Evolutionary conservation across 257 asterid genomes (phyloP).

Genomic region (Jasminum sambac): DNA sequence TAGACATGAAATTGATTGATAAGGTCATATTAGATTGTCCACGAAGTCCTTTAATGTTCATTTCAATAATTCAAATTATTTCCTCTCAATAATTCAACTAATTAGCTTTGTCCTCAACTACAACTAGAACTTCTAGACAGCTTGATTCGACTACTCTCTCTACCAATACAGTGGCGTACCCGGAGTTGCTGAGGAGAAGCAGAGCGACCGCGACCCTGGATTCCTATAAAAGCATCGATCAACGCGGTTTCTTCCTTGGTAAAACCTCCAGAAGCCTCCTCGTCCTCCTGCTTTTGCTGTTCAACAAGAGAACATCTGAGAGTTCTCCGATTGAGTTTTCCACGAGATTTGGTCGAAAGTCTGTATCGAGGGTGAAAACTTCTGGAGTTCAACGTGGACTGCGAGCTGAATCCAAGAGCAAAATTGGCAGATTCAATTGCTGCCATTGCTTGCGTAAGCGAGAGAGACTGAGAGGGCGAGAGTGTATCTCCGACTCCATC

Average conservation of each 20-base stretch:
- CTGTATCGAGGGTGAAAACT: neutral
- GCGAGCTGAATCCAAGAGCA: conserved; percentile 26
- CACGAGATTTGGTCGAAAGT: conserved; percentile 1
- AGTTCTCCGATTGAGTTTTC: conserved; percentile 25
- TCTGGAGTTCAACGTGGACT: conserved; percentile 3
- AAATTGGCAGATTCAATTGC: conserved; percentile 29
- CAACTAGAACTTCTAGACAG: neutral
- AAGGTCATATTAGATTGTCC: neutral
- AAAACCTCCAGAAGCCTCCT: conserved; percentile 38
- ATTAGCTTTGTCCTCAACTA: neutral
- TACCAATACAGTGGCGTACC: conserved; percentile 26
- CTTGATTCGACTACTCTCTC: neutral
- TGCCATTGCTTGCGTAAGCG: conserved; percentile 19
- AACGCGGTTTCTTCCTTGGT: conserved; percentile 55
- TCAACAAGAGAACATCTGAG: conserved; percentile 39
- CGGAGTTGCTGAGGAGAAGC: conserved; percentile 69
- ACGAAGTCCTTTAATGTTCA: neutral
- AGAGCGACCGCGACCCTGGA: conserved; percentile 87
- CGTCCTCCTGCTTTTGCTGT: conserved; percentile 29
- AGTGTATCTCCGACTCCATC: neutral
- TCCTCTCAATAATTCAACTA: too few species aligned
- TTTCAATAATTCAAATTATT: too few species aligned
- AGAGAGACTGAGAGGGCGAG: neutral
- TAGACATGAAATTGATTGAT: neutral
- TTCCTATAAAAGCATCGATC: conserved; percentile 75